These are phyloP conservation scores for Thalassiosira mediterranea DNA, from an alignment of 352 stramenopile species.

Conservation along the genomic window DNA sequence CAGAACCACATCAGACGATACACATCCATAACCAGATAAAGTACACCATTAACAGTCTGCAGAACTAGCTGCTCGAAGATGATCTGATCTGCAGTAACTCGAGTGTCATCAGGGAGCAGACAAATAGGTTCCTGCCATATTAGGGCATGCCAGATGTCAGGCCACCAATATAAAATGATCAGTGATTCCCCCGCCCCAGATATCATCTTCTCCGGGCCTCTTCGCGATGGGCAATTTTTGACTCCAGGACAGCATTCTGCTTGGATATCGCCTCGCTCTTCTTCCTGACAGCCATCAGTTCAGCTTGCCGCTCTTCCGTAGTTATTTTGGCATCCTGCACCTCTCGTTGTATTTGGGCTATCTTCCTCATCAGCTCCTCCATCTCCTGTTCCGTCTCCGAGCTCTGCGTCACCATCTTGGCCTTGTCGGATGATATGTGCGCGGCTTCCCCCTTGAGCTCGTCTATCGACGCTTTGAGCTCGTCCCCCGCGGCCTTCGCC, in stretches of 20 bases:
- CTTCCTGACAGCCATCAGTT: conserved; percentile 14
- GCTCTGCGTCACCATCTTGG: conserved; percentile 19
- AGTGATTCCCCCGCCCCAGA: no score
- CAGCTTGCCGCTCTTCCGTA: conserved; percentile 6
- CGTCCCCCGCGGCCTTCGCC: conserved; percentile 9
- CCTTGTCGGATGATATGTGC: conserved; percentile 22
- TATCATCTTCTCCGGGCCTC: no score
- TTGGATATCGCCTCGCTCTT: conserved; percentile 15
- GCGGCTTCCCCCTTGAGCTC: conserved; percentile 27
- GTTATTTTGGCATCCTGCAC: conserved; percentile 13
- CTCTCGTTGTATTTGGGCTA: conserved; percentile 1
- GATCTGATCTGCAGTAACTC: no score
- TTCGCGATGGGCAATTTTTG: conserved; percentile 22
- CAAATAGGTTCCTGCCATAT: no score
- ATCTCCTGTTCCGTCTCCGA: conserved; percentile 14
- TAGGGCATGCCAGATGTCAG: no score
- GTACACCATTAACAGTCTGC: no score
- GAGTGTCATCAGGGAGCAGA: no score
- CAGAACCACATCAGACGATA: no score
- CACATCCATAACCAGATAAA: no score
- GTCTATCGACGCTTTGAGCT: conserved; percentile 20
- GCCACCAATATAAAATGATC: no score
- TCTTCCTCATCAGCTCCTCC: conserved; percentile 8
- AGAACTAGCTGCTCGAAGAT: no score
- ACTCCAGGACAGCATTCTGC: conserved; percentile 24